These are phyloP conservation scores for Austroboletus niveus DNA, from an alignment of 1,284 basidiomycete species.

Conservation along the genomic window DNA sequence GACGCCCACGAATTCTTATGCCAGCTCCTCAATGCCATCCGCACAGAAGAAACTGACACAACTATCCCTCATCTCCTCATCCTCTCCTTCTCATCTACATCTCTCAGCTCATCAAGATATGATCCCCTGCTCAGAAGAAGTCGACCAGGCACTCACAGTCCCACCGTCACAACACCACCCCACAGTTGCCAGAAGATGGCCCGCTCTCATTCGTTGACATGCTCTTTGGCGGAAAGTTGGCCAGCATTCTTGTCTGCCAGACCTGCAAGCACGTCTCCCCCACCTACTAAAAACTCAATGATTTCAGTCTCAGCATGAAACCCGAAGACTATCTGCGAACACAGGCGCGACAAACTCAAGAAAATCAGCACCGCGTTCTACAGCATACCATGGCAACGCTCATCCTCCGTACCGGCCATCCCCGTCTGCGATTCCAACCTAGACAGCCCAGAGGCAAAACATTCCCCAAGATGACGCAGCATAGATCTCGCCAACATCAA, in stretches of 20 bases:
- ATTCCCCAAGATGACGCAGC: slow-evolving; percentile 37
- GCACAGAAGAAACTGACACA: slow-evolving; percentile 93
- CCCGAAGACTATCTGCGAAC: slow-evolving; percentile 69
- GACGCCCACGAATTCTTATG: slow-evolving; percentile 93
- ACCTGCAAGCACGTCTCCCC: slow-evolving; percentile 90
- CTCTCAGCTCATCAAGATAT: slow-evolving; percentile 72
- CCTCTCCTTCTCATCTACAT: slow-evolving; percentile 6
- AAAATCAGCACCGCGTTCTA: slow-evolving; percentile 41
- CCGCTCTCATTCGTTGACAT: slow-evolving; percentile 81
- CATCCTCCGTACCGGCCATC: slow-evolving; percentile 54
- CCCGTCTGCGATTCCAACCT: slow-evolving; percentile 31
- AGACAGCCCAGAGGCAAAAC: slow-evolving; percentile 26
- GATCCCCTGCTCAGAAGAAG: slow-evolving; percentile 46
- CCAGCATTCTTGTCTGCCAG: slow-evolving; percentile 90
- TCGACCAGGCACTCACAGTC: slow-evolving; percentile 3
- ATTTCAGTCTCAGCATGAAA: slow-evolving; percentile 85
- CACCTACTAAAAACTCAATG: slow-evolving; percentile 87
- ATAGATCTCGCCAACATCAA: slow-evolving; percentile 40
- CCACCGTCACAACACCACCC: slow-evolving; percentile 6
- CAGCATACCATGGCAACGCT: slow-evolving; percentile 36
- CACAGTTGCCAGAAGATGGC: slow-evolving; percentile 37
- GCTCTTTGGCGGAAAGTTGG: slow-evolving; percentile 85
- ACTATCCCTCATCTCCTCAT: slow-evolving; percentile 29
- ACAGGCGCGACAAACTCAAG: slow-evolving; percentile 72
- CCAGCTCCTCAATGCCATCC: slow-evolving; percentile 88